phyloP scores from a whole-genome alignment of 78 protist genomes.

The Capsaspora owczarzaki region DNA sequence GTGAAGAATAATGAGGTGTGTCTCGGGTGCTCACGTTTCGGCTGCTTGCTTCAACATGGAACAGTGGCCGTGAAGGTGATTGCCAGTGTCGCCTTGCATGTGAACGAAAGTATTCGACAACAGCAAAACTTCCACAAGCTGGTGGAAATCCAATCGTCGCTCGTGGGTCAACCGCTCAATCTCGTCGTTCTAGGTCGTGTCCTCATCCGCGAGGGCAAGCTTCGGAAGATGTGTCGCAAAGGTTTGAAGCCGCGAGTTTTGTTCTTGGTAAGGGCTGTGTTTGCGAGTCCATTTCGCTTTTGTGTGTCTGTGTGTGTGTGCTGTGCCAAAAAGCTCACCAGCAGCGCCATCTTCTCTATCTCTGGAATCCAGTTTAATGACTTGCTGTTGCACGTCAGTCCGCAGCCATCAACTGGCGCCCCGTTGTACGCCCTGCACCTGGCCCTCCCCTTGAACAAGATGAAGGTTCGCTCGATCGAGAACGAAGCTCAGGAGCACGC shows the following conservation, averaged over 20 bases:
- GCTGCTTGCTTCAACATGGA: not conserved
- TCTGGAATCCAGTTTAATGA: not conserved
- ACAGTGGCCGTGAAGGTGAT: not conserved
- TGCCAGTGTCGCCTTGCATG: not conserved
- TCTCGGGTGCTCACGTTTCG: too few relatives aligned
- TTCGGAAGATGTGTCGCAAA: constrained; percentile 2
- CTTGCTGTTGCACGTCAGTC: not conserved
- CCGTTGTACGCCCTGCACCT: not conserved
- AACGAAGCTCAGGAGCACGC: not conserved
- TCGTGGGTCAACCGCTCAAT: not conserved
- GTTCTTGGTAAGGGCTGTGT: not conserved
- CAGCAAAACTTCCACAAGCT: not conserved
- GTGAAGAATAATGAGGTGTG: too few relatives aligned
- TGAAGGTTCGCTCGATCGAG: not conserved
- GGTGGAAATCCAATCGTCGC: not conserved
- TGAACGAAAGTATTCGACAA: not conserved
- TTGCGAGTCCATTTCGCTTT: not conserved
- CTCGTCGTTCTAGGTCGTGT: not conserved
- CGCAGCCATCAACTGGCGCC: not conserved
- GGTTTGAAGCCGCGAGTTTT: not conserved
- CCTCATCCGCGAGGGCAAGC: not conserved
- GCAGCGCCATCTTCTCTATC: not conserved
- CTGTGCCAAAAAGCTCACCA: too few relatives aligned
- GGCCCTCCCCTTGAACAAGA: not conserved
- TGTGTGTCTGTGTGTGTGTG: too few relatives aligned